Evolutionary conservation across 83 land plant genomes (phyloP), one percentile per base, ranked within the genome.

Genomic region (Isoetes engelmannii): DNA sequence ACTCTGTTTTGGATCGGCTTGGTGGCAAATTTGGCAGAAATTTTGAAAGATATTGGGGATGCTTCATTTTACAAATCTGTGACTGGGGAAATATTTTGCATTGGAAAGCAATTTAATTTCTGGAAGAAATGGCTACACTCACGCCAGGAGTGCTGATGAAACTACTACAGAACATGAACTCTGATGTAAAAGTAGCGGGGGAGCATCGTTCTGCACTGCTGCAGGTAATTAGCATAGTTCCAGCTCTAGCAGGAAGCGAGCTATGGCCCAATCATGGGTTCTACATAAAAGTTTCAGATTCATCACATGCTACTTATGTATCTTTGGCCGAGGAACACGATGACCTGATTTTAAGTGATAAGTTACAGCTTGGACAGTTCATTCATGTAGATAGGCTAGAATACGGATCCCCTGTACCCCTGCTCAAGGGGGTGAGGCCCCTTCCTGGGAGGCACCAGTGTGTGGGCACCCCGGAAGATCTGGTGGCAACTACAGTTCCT

Each of bases 341-440:
- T 53, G 67, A 64, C 3, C 47, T 64, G 47, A 64, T 64, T 17
- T 47, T 64, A 18, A 64, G 67, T 64, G 47, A 64, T 47, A 64
- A 64, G 47, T 41, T 64, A 9, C 62, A 59, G 62, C 62, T 59
- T 42, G 62, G 62, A 1, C 62, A 59, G 62, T 59, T 59, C 19
- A 59, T 64, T 18, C 67, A 64, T 47, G 67, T 64, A 2, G 67
- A 64, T 44, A 64, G 67, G 67, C 67, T 64, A 8, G 67, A 64
- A 17, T 64, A 64, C 17, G 67, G 67, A 41, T 64, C 67, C 17
- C 67, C 67, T 7, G 67, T 64, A 41, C 67, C 67, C 10, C 67
- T 64, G 8, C 67, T 64, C 8, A 64, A 64, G 17, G 67, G 67
- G 7, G 67, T 64, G 9, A 64, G 67, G 17, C 13, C 67, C 10